A percentile compares a stretch with the other conserved stretches of the same genome.
These are phyloP conservation scores for Candida freyschussii DNA, from an alignment of 1,139 yeast species.

Conservation along the genomic window DNA sequence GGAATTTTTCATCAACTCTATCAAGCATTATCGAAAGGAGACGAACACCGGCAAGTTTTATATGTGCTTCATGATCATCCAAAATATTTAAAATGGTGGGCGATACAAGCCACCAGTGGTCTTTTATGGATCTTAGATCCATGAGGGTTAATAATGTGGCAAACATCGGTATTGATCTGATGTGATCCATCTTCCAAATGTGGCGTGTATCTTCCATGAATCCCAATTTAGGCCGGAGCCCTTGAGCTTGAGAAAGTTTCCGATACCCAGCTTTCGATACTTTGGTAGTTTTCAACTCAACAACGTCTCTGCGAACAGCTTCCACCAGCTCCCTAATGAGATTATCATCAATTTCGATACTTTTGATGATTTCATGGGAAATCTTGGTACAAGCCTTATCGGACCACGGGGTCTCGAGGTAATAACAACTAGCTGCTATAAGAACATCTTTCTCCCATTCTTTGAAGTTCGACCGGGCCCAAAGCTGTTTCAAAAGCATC, in stretches of 20 bases:
- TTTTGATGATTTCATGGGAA: slow-evolving; percentile 3
- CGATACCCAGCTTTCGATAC: slow-evolving; percentile 20
- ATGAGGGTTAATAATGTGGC: slow-evolving; percentile 29
- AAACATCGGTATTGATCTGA: slow-evolving; percentile 27
- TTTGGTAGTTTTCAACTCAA: slow-evolving; percentile 5
- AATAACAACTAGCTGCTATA: slow-evolving; percentile 3
- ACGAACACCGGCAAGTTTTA: slow-evolving; percentile 41
- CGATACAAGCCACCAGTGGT: slow-evolving; percentile 41
- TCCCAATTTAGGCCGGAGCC: slow-evolving; percentile 16
- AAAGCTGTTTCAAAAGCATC: slow-evolving; percentile 2
- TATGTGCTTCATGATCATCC: slow-evolving; percentile 44
- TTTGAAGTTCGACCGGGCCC: too few relatives aligned
- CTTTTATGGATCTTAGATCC: slow-evolving; percentile 20
- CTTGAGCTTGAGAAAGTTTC: slow-evolving; percentile 6
- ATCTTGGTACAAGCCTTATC: slow-evolving; percentile 4
- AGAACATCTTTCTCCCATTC: not conserved
- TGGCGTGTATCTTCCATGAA: slow-evolving; percentile 15
- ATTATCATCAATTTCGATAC: slow-evolving; percentile 1
- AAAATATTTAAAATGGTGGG: slow-evolving; percentile 46
- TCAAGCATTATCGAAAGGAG: slow-evolving; percentile 30
- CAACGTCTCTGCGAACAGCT: slow-evolving; percentile 3
- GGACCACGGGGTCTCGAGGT: slow-evolving; percentile 19
- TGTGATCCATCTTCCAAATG: slow-evolving; percentile 14
- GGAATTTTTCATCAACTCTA: slow-evolving; percentile 23
- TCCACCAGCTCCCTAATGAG: too few relatives aligned